Conservation (phyloP, 2,329 filamentous ascomycete species). For the Verticillium nonalfalfae region DNA sequence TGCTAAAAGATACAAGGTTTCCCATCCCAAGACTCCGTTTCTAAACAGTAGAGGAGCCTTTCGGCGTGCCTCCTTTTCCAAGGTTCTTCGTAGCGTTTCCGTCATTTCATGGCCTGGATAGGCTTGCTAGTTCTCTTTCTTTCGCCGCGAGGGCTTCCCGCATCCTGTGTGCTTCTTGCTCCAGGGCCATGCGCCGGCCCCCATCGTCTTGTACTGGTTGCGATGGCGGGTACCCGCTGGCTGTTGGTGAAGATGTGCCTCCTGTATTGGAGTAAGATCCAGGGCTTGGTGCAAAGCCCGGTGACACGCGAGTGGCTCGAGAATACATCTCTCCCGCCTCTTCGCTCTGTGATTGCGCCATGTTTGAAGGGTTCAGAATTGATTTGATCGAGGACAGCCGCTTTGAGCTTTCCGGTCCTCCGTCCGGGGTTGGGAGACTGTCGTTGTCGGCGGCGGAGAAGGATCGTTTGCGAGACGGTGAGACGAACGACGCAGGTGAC, state of each 20-base stretch:
- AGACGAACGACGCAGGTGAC: slow-evolving; percentile 55
- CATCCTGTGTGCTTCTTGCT: slow-evolving; percentile 71
- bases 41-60: not conserved
- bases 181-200: slow-evolving; percentile 54
- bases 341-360: slow-evolving; percentile 20
- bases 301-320: slow-evolving; percentile 35
- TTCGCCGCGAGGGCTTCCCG: slow-evolving; percentile 65
- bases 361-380: slow-evolving; percentile 55
- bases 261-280: slow-evolving; percentile 26
- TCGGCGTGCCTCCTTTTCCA: too few species aligned
- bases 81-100: not conserved
- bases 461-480: slow-evolving; percentile 58
- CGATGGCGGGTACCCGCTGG: slow-evolving; percentile 14
- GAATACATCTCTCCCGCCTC: slow-evolving; percentile 30
- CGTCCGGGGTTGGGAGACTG: slow-evolving; percentile 24
- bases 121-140: slow-evolving; percentile 61
- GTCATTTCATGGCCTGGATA: slow-evolving; percentile 8
- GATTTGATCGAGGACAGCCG: slow-evolving; percentile 71
- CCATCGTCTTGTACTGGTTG: slow-evolving; percentile 31
- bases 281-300: slow-evolving; percentile 33
- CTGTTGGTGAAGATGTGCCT: slow-evolving; percentile 16
- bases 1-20: not conserved
- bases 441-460: slow-evolving; percentile 57
- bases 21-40: not conserved
- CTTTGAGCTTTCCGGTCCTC: slow-evolving; percentile 44